A percentile compares a stretch with the other conserved stretches of the same genome.
phyloP scores from a whole-genome alignment of 2,329 filamentous ascomycete species.

The Epichloe baconii region DNA sequence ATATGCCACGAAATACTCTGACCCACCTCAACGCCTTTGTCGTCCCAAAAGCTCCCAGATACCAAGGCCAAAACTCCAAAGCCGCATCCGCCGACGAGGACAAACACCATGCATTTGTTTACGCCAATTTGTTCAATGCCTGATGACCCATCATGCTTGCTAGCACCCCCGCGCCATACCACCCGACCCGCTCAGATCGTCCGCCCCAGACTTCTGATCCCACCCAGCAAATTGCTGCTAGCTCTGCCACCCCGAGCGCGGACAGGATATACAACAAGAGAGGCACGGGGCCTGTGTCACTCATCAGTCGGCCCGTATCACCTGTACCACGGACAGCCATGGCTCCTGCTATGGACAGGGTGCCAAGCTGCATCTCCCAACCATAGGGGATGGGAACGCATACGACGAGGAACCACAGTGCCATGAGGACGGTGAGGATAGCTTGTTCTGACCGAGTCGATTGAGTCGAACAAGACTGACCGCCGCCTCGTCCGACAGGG shows the following conservation, averaged over 20 bases:
- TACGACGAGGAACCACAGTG: slow-evolving; percentile 15
- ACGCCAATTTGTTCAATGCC: slow-evolving; percentile 1
- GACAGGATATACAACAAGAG: slow-evolving; percentile 12
- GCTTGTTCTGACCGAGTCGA: slow-evolving; percentile 8
- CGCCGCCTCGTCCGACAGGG: not conserved
- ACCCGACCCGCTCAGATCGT: slow-evolving; percentile 9
- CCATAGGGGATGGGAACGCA: slow-evolving; percentile 11
- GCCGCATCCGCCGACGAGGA: not conserved
- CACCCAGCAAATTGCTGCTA: slow-evolving; percentile 22
- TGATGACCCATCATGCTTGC: slow-evolving; percentile 20
- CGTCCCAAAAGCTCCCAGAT: no score
- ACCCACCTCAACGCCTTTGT: no score
- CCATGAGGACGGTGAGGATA: slow-evolving; percentile 11
- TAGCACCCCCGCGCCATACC: slow-evolving; percentile 17
- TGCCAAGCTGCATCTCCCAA: slow-evolving; percentile 15
- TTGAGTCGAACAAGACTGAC: not conserved
- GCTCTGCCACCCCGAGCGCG: slow-evolving; percentile 18
- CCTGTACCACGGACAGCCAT: slow-evolving; percentile 19
- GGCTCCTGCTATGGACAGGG: slow-evolving; percentile 16
- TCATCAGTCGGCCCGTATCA: slow-evolving; percentile 11
- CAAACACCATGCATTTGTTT: not conserved
- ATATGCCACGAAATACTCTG: no score
- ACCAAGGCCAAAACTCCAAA: no score
- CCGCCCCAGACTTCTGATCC: slow-evolving; percentile 18
- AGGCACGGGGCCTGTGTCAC: slow-evolving; percentile 6